Base-by-base conservation (phyloP, 192 early-diverging fungal species). In the Chytriomyces confervae region DNA sequence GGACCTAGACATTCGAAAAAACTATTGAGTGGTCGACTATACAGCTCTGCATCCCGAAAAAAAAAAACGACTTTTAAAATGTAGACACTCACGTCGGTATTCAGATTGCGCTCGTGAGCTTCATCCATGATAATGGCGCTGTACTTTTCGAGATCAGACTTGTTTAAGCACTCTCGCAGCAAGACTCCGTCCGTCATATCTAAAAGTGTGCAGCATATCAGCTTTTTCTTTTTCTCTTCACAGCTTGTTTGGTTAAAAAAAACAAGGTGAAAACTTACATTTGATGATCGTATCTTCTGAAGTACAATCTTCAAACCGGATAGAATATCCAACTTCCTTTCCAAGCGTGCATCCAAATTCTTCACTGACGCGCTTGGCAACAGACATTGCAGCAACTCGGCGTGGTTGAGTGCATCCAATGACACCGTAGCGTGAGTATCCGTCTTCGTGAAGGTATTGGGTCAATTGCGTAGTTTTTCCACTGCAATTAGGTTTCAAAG, bases 391-490 rank as follows among this genome's bases (percentile, higher is more conserved):
- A 20, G 97, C 97, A 29, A 98, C 95, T 86, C 97, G 93, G 61
- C 97, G 88, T 8, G 97, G 97, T 77, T 98, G 97, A 2, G 97
- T 98, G 84, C 96, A 98, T 6, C 95, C 95, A 79, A 99, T 93
- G 69, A 91, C 90, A 4, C 81, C 84, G 51, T 86, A 86, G 0
- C 89, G 91, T 43, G 89, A 91, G 87, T 97, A 97, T 3, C 96
- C 97, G 50, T 96, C 96, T 80, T 98, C 96, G 62, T 95, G 91
- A 62, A 99, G 84, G 77, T 96, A 99, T 82, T 99, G 98, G 8
- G 97, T 94, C 66, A 99, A 84, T 81, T 99, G 98, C 9, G 96
- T 99, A 18, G 97, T 99, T 81, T 97, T 98, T 29, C 96, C 97
- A 0, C 94, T 80, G 36, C 36, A 36, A 36, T 36, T 4, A 36